These are phyloP conservation scores for Iris pallida DNA, from an alignment of 116 monocot species.

Conservation along the genomic window DNA sequence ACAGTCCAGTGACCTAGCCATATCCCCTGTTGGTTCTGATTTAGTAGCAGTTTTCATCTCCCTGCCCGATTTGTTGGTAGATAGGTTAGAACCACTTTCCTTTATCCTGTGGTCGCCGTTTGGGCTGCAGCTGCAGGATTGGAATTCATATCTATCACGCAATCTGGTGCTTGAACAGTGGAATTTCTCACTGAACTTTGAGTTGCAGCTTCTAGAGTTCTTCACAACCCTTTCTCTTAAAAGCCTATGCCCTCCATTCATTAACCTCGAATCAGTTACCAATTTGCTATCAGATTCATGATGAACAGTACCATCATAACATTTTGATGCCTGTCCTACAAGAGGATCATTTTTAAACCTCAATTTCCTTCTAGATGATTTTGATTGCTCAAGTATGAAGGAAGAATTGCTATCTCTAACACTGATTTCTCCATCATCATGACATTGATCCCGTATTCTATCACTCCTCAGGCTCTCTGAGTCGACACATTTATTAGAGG, in stretches of 20 bases:
- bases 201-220: slow-evolving; percentile 22
- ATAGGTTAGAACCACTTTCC: slow-evolving; percentile 14
- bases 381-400: slow-evolving; percentile 60
- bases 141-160: slow-evolving; percentile 41
- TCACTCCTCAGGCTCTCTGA: slow-evolving; percentile 11
- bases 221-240: slow-evolving; percentile 37
- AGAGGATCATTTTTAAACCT: slow-evolving; percentile 41
- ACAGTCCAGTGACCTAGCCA: slow-evolving; percentile 18
- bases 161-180: slow-evolving; percentile 28
- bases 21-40: slow-evolving; percentile 22
- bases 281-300: slow-evolving; percentile 7
- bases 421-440: slow-evolving; percentile 23
- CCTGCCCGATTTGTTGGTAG: slow-evolving; percentile 21
- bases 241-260: slow-evolving; percentile 30
- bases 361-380: slow-evolving; percentile 50
- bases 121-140: slow-evolving; percentile 34
- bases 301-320: slow-evolving; percentile 33
- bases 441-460: slow-evolving; percentile 4
- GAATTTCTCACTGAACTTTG: slow-evolving; percentile 38
- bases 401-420: slow-evolving; percentile 29
- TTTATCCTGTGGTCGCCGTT: slow-evolving; percentile 32
- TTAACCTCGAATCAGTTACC: slow-evolving; percentile 17
- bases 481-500: slow-evolving; percentile 7
- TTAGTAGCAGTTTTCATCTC: slow-evolving; percentile 32
- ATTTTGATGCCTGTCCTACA: slow-evolving; percentile 26